Conservation (phyloP, 352 stramenopile species). For the Phytopythium cucurbitacearum region DNA sequence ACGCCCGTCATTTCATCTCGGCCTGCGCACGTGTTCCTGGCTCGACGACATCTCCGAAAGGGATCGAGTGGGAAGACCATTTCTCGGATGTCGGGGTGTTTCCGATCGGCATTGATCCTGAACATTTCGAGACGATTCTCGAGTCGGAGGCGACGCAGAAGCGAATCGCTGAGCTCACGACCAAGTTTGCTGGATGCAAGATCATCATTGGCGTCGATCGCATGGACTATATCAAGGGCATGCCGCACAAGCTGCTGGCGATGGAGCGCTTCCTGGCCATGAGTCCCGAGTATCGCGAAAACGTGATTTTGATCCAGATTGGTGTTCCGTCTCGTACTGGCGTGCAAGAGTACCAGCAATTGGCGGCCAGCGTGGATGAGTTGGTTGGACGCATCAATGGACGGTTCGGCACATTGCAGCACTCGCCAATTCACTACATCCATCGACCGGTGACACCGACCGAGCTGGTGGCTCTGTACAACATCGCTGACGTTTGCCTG, state of each 20-base stretch:
- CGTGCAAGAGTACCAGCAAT: constrained; percentile 81
- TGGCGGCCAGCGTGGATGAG: constrained; percentile 82
- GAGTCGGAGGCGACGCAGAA: constrained; percentile 41
- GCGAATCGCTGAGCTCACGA: constrained; percentile 51
- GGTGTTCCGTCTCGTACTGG: constrained; percentile 87
- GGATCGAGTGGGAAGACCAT: constrained; percentile 75
- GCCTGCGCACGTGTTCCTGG: constrained; percentile 71
- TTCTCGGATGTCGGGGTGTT: constrained; percentile 82
- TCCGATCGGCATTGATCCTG: constrained; percentile 82
- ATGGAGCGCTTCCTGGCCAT: constrained; percentile 83
- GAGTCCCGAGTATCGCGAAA: constrained; percentile 86
- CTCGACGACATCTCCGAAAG: constrained; percentile 70
- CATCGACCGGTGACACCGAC: constrained; percentile 70
- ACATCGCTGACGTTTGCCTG: constrained; percentile 86
- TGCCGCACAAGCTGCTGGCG: constrained; percentile 80
- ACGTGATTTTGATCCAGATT: constrained; percentile 93
- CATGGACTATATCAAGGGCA: constrained; percentile 88
- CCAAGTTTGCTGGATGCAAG: constrained; percentile 69
- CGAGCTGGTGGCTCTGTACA: constrained; percentile 87
- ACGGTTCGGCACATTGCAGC: constrained; percentile 76
- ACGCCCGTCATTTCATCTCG: constrained; percentile 81
- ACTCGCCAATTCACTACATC: constrained; percentile 89
- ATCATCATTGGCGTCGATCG: constrained; percentile 84
- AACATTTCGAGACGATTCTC: constrained; percentile 74
- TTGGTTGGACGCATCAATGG: constrained; percentile 89